Conservation (phyloP, 495 filamentous ascomycete genomes). For the Penicillium longicatenatum region DNA sequence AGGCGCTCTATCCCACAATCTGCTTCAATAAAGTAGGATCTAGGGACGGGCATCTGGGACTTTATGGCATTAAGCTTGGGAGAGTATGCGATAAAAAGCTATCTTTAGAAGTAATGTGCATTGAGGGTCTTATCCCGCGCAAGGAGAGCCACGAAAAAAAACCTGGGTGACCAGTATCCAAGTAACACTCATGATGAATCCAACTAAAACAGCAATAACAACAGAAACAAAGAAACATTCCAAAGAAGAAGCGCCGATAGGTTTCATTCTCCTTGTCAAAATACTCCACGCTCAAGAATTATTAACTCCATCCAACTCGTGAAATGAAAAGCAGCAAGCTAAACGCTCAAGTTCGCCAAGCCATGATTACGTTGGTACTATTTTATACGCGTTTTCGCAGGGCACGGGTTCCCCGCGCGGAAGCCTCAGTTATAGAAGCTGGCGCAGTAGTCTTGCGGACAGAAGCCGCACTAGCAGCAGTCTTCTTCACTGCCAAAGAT, state of each 20-base stretch:
- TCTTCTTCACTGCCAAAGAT: constrained; percentile 40
- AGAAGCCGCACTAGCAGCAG: constrained; percentile 29
- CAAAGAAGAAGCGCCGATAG: background rate
- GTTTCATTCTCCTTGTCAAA: background rate
- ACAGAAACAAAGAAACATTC: background rate
- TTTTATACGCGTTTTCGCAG: constrained; percentile 49
- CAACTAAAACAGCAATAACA: background rate
- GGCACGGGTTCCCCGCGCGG: constrained; percentile 42
- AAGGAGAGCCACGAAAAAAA: background rate
- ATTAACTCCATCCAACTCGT: background rate
- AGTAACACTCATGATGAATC: background rate
- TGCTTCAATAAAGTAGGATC: background rate
- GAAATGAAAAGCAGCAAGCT: background rate
- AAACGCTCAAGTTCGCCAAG: background rate
- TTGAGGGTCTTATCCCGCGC: background rate
- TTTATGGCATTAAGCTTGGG: background rate
- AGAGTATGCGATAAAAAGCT: background rate
- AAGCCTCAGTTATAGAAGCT: constrained; percentile 33
- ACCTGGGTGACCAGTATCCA: background rate
- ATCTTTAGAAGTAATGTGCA: background rate
- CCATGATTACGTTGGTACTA: background rate
- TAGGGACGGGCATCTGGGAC: no score
- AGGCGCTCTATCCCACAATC: no score
- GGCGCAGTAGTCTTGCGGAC: constrained; percentile 40
- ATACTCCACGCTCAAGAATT: background rate